These are phyloP conservation scores for Metroxylon sagu DNA, from an alignment of 176 grass and related monocot species.

Conservation along the genomic window DNA sequence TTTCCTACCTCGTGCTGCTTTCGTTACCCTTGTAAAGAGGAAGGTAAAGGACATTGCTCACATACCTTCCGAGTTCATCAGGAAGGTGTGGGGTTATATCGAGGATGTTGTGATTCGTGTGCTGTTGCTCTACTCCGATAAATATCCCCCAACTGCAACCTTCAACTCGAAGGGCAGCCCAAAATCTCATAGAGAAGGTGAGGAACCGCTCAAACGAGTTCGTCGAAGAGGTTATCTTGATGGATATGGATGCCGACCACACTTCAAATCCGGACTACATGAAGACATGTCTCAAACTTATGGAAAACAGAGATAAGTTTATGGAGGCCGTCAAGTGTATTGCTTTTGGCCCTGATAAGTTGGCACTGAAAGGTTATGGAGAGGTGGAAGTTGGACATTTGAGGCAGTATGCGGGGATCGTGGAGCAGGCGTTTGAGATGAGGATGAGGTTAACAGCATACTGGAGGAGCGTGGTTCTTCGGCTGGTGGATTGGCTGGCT, in stretches of 20 bases:
- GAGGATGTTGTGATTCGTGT: slow-evolving; percentile 12
- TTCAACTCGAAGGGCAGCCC: slow-evolving; percentile 15
- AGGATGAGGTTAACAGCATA: slow-evolving; percentile 29
- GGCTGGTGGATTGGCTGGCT: slow-evolving; percentile 32
- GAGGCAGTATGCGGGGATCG: background rate
- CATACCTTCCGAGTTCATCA: slow-evolving; percentile 13
- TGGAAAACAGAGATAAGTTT: background rate
- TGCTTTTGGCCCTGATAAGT: background rate
- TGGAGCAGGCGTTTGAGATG: slow-evolving; percentile 34
- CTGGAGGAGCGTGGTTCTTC: slow-evolving; percentile 40
- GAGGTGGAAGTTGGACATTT: slow-evolving; percentile 29
- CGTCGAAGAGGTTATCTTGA: slow-evolving; percentile 27
- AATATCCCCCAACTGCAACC: slow-evolving; percentile 38
- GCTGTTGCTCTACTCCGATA: background rate
- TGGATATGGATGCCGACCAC: slow-evolving; percentile 33
- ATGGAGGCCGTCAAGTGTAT: slow-evolving; percentile 5
- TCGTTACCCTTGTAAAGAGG: slow-evolving; percentile 15
- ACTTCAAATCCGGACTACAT: slow-evolving; percentile 28
- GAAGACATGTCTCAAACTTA: background rate
- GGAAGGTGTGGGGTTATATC: slow-evolving; percentile 25
- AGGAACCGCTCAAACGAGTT: background rate
- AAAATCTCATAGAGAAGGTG: slow-evolving; percentile 30
- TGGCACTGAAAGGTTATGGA: slow-evolving; percentile 18
- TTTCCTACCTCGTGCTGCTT: slow-evolving; percentile 27
- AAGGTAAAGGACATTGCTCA: slow-evolving; percentile 1